These are phyloP conservation scores for Uronychia setigera DNA, from an alignment of 73 alveolate species.

Conservation along the genomic window DNA sequence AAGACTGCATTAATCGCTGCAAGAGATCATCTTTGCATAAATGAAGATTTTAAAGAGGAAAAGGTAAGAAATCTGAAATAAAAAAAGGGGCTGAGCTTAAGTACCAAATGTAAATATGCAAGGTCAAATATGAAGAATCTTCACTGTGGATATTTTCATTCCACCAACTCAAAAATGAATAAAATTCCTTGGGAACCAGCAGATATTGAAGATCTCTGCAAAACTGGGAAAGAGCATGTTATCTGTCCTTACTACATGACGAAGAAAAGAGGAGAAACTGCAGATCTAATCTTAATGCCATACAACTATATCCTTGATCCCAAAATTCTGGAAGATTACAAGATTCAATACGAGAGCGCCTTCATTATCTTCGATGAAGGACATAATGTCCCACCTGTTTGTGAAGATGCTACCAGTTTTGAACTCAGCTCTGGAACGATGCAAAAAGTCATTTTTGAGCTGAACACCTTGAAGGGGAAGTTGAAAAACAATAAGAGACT, in stretches of 20 bases:
- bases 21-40: conserved; percentile 81
- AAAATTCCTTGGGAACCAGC: conserved; percentile 51
- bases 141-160: conserved; percentile 31
- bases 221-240: conserved; percentile 57
- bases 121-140: neutral
- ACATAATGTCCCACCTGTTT: conserved; percentile 72
- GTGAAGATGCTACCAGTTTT: conserved; percentile 70
- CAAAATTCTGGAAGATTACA: conserved; percentile 60
- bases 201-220: conserved; percentile 91
- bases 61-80: neutral
- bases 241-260: conserved; percentile 90
- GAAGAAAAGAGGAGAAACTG: conserved; percentile 75
- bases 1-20: conserved; percentile 74
- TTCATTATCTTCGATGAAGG: conserved; percentile 86
- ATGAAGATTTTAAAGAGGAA: conserved; percentile 46
- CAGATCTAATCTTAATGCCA: conserved; percentile 90
- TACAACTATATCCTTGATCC: conserved; percentile 79
- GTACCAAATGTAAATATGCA: conserved; percentile 37
- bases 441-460: neutral
- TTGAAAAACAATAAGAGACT: neutral
- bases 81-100: conserved; percentile 28
- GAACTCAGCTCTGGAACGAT: conserved; percentile 12
- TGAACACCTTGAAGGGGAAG: conserved; percentile 1
- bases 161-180: conserved; percentile 22
- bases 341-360: conserved; percentile 47